phyloP scores from a whole-genome alignment of 345 rosid species.

The Bruguiera sexangula region DNA sequence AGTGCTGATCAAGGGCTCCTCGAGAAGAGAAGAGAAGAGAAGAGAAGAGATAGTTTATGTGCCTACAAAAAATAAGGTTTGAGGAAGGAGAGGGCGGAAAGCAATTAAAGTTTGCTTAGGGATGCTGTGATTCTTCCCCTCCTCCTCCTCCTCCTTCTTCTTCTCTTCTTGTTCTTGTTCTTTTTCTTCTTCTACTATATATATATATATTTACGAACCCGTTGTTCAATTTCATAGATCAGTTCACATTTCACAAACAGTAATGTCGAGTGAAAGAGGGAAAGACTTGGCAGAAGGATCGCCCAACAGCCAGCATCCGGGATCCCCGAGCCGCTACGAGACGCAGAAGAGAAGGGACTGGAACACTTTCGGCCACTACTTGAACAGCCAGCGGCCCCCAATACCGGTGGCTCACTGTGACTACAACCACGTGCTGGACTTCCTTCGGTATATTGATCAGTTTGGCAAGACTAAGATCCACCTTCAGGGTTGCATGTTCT shows the following conservation, averaged over 20 bases:
- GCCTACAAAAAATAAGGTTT: not conserved
- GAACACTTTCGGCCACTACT: conserved; percentile 77
- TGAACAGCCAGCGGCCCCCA: conserved; percentile 64
- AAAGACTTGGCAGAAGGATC: conserved; percentile 39
- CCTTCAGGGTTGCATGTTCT: conserved; percentile 70
- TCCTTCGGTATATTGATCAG: conserved; percentile 70
- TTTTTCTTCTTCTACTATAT: conserved; percentile 32
- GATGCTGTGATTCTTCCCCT: too few species aligned
- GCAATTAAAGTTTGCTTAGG: not conserved
- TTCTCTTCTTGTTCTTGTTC: not conserved
- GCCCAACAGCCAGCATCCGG: conserved; percentile 14
- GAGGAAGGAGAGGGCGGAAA: conserved; percentile 14
- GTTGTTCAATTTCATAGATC: not conserved
- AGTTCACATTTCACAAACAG: conserved; percentile 28
- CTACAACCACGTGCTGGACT: conserved; percentile 61
- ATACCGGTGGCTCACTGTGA: conserved; percentile 61
- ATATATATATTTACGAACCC: not conserved
- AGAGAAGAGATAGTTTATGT: not conserved
- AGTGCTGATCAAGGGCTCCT: conserved; percentile 1
- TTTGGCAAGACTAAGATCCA: conserved; percentile 82
- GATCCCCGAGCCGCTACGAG: conserved; percentile 65
- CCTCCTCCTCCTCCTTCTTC: too few species aligned
- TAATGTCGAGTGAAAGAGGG: conserved; percentile 49
- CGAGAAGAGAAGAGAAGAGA: not conserved
- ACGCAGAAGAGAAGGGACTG: conserved; percentile 79